Conservation (phyloP, 2,329 filamentous ascomycete genomes). For the Cytospora mali region DNA sequence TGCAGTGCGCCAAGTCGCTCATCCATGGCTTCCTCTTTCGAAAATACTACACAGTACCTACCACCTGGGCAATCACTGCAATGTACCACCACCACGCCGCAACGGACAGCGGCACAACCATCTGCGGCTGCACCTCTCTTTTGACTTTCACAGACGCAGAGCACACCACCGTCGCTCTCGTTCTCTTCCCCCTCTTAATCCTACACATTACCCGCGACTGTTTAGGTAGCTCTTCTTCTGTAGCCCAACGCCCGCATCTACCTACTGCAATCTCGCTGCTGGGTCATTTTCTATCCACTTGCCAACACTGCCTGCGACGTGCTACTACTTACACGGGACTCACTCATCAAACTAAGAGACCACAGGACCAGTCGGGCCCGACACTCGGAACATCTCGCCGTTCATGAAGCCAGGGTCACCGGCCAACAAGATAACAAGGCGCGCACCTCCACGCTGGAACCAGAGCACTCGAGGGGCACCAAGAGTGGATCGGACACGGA, state of each 20-base stretch:
- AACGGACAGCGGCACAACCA: neutral
- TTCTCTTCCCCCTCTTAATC: neutral
- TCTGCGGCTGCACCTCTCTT: no score
- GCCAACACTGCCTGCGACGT: neutral
- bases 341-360: neutral
- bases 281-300: neutral
- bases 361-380: neutral
- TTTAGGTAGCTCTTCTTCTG: neutral
- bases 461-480: slow-evolving; percentile 11
- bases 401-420: neutral
- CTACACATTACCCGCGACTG: neutral
- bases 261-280: neutral
- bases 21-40: neutral
- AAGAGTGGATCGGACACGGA: slow-evolving; percentile 23
- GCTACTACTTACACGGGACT: neutral
- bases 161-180: no score
- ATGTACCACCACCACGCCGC: no score
- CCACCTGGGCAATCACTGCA: no score
- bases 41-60: neutral
- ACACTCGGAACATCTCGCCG: neutral
- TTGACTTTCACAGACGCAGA: no score
- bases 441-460: slow-evolving; percentile 1
- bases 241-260: neutral
- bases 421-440: slow-evolving; percentile 8
- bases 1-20: neutral